Conservation (phyloP, 345 rosid species). For the Durio zibethinus region DNA sequence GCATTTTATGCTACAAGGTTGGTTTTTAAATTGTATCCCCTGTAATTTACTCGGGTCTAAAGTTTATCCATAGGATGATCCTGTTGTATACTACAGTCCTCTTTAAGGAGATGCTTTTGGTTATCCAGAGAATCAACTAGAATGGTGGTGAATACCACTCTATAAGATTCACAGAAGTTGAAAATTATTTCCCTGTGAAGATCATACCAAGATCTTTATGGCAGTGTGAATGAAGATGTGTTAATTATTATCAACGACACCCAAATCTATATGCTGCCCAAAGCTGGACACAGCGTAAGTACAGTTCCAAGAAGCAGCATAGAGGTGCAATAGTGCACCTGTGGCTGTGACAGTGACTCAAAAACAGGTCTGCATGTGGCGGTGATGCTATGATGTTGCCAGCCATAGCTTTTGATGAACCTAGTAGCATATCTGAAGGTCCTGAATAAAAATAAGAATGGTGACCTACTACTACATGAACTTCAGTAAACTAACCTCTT, state of each 20-base stretch:
- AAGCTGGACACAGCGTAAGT: not conserved
- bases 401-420: not conserved
- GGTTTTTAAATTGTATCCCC: not conserved
- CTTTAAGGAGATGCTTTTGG: not conserved
- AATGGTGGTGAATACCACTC: not conserved
- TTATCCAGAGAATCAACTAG: not conserved
- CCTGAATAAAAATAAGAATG: not conserved
- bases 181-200: not conserved
- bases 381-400: not conserved
- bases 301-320: not conserved
- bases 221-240: not conserved
- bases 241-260: not conserved
- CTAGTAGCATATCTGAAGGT: not conserved
- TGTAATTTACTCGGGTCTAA: not conserved
- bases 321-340: not conserved
- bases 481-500: conserved; percentile 49
- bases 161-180: not conserved
- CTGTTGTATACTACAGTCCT: not conserved
- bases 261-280: not conserved
- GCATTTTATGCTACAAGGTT: not conserved
- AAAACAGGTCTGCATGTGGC: not conserved
- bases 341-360: not conserved
- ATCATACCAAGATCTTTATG: not conserved
- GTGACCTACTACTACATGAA: not conserved
- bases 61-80: not conserved